A percentile compares a stretch with the other conserved stretches of the same genome.
Conservation (phyloP, 176 grass and related monocot species). For the Alopecurus myosuroides region DNA sequence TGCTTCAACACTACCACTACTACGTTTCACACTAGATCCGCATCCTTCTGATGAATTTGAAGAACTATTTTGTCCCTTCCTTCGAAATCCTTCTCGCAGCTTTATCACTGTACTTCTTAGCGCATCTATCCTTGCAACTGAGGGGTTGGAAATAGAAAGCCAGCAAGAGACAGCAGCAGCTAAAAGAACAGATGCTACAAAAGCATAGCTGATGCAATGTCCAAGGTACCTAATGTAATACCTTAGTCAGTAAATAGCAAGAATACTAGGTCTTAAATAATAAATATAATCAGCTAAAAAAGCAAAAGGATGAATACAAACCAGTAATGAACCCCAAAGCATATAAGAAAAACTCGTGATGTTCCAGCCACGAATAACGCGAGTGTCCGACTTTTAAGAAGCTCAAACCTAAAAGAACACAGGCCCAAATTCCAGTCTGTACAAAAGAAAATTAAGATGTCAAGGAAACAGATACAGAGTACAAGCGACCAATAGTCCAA, state of each 20-base stretch:
- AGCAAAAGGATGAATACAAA: conserved; percentile 38
- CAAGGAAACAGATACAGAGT: conserved; percentile 12
- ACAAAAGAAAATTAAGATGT: conserved; percentile 36
- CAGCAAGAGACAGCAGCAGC: conserved; percentile 84
- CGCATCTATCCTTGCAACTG: conserved; percentile 82
- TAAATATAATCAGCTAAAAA: conserved; percentile 21
- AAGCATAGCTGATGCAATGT: conserved; percentile 98
- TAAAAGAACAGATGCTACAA: conserved; percentile 93
- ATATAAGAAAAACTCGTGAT: conserved; percentile 98
- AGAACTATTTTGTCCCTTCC: conserved; percentile 78
- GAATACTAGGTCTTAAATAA: neutral
- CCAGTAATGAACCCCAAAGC: conserved; percentile 98
- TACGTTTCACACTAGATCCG: conserved; percentile 96
- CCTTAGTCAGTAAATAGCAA: conserved; percentile 29
- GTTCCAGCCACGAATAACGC: conserved; percentile 82
- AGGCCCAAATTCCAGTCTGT: conserved; percentile 95
- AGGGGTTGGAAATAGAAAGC: conserved; percentile 82
- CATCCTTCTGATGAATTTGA: conserved; percentile 97
- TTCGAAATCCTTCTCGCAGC: conserved; percentile 81
- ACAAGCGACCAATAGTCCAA: conserved; percentile 7
- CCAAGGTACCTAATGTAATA: conserved; percentile 86
- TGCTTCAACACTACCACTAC: conserved; percentile 90
- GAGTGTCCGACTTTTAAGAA: conserved; percentile 85
- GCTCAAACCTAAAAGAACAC: conserved; percentile 88
- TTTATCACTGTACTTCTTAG: conserved; percentile 91